A percentile compares a stretch with the other conserved stretches of the same genome.
Evolutionary conservation across 2,329 filamentous ascomycete genomes (phyloP).

Genomic region (Ceratocystis colombiana): DNA sequence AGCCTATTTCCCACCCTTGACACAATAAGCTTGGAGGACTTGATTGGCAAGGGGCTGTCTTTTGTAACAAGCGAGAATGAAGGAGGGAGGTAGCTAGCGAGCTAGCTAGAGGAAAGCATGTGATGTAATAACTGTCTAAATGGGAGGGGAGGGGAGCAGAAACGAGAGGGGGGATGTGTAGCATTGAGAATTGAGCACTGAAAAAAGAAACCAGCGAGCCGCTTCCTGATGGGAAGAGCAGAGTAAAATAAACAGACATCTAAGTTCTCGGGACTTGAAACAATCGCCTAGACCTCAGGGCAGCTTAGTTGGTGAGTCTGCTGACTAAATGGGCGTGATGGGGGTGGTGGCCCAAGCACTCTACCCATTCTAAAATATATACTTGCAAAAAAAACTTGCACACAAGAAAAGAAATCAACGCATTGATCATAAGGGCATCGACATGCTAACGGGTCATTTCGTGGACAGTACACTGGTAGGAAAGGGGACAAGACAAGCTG

Average conservation of each 20-base stretch:
- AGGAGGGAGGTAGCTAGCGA: neutral
- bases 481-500: neutral
- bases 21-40: neutral
- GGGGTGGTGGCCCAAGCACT: constrained; percentile 3
- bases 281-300: neutral
- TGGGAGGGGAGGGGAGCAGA: neutral
- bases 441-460: neutral
- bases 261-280: neutral
- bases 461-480: neutral
- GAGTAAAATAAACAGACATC: neutral
- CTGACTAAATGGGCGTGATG: neutral
- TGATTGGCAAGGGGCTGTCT: constrained; percentile 2
- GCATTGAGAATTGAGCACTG: neutral
- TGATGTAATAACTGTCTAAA: neutral
- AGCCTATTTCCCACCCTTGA: neutral
- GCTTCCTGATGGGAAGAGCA: neutral
- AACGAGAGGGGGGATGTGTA: neutral
- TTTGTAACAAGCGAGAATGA: constrained; percentile 13
- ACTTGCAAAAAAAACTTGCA: neutral
- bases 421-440: neutral
- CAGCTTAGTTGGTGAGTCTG: neutral
- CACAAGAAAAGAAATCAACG: neutral
- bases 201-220: neutral
- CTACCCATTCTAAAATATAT: neutral
- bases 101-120: neutral